Evolutionary conservation across 345 rosid species (phyloP), one percentile per base, ranked within the genome.

Genomic region (Pugionium cornutum): DNA sequence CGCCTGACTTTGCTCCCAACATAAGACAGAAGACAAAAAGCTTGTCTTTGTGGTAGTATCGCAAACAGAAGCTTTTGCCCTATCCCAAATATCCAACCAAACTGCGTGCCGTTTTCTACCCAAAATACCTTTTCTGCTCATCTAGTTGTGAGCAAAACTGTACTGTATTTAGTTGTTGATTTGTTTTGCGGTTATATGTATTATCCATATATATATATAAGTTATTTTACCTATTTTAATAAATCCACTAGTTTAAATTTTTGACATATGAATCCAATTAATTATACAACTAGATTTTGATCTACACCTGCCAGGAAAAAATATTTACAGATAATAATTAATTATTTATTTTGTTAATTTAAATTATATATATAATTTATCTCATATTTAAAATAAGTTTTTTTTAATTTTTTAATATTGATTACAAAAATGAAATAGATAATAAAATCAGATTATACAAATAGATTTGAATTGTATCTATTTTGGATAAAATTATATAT

Each of bases 1-100:
- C 83, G 5, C 77, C 74, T 47, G 52, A 56, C 64, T 25, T 55
- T 80, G 62, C 64, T n/a, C 54, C 64, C 78, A 59, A 3, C 69
- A 58, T 6, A 70, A 72, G 43, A 58, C 68, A 2, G 39, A 62
- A 50, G 4, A 56, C 58, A 34, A 5, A 77, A 66, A 66, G 53
- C 31, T 11, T 59, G 50, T 30, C 44, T 55, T 42, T 67, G 62
- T 53, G 68, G 60, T 46, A 46, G 40, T 68, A 45, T 31, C 37
- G 68, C 54, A 7, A 37, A 57, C 39, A 49, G 58, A 46, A 55
- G 77, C 56, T 74, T 74, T 68, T 41, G 66, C 64, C 43, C 60
- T 45, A 37, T 55, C 58, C 63, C 41, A n/a, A 33, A 30, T 50
- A 62, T 63, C 58, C 10, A 33, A 5, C 10, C 36, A 36, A 55